phyloP scores from a whole-genome alignment of 805 yeast genomes.

The Candida patagonica region DNA sequence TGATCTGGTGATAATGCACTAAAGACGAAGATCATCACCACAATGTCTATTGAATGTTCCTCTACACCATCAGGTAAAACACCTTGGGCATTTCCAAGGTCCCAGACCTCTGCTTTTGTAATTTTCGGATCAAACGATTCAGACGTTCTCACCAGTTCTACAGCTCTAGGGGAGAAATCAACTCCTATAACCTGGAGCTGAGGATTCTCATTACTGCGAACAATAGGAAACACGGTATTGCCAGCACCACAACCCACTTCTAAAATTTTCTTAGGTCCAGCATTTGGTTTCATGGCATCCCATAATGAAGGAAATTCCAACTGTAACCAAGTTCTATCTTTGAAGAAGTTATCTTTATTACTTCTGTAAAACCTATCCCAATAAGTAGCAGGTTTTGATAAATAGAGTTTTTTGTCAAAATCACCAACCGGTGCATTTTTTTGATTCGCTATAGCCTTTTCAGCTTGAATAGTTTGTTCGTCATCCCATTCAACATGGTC shows the following conservation, averaged over 20 bases:
- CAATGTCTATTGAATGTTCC: slow-evolving; percentile 74
- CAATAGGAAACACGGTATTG: slow-evolving; percentile 86
- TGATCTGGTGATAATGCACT: slow-evolving; percentile 87
- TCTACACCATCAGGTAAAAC: slow-evolving; percentile 76
- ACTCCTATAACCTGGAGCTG: slow-evolving; percentile 68
- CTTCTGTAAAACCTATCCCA: slow-evolving; percentile 94
- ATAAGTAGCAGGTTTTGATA: slow-evolving; percentile 79
- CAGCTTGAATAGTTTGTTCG: slow-evolving; percentile 70
- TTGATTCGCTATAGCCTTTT: slow-evolving; percentile 65
- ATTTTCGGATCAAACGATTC: slow-evolving; percentile 48
- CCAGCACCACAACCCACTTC: slow-evolving; percentile 99
- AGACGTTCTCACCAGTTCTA: slow-evolving; percentile 65
- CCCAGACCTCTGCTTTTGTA: slow-evolving; percentile 92
- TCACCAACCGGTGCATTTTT: slow-evolving; percentile 78
- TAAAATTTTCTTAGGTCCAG: slow-evolving; percentile 63
- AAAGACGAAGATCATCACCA: slow-evolving; percentile 92
- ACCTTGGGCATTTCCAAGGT: slow-evolving; percentile 68
- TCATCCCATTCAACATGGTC: slow-evolving; percentile 98
- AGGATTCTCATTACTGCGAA: slow-evolving; percentile 76
- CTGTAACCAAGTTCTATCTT: slow-evolving; percentile 92
- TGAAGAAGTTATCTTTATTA: slow-evolving; percentile 88
- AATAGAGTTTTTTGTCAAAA: slow-evolving; percentile 67
- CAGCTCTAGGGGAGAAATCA: slow-evolving; percentile 85
- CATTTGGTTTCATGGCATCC: slow-evolving; percentile 62
- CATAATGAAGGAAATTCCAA: slow-evolving; percentile 86